Percentiles rank a stretch among this genome's conserved stretches.
Evolutionary conservation across 2,329 filamentous ascomycete species (phyloP).

Genomic region (Alternaria viburni): DNA sequence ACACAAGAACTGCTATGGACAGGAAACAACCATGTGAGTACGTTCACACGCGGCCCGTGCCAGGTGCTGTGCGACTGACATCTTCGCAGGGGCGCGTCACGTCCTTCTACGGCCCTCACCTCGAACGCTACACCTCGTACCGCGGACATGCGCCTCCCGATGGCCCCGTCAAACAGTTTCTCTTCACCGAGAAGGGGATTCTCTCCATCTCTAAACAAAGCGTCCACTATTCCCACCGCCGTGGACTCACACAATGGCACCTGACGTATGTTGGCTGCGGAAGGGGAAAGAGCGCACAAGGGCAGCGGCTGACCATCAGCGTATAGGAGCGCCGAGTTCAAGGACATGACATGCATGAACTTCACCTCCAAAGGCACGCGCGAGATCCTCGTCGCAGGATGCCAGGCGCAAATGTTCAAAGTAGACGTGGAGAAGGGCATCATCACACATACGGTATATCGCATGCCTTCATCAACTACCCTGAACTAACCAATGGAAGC

Average conservation of each 20-base stretch:
- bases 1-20: slow-evolving; percentile 90
- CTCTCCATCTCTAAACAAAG: slow-evolving; percentile 82
- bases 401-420: slow-evolving; percentile 84
- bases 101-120: slow-evolving; percentile 84
- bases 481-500: slow-evolving; percentile 50
- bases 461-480: background rate
- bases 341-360: slow-evolving; percentile 90
- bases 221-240: slow-evolving; percentile 85
- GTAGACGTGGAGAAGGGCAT: slow-evolving; percentile 66
- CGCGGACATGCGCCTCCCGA: slow-evolving; percentile 76
- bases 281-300: background rate
- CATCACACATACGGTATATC: slow-evolving; percentile 50
- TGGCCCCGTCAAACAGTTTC: slow-evolving; percentile 81
- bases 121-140: slow-evolving; percentile 90
- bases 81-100: slow-evolving; percentile 77
- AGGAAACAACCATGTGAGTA: slow-evolving; percentile 83
- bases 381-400: slow-evolving; percentile 85
- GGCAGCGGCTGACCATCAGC: slow-evolving; percentile 23
- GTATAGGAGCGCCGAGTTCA: slow-evolving; percentile 74
- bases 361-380: slow-evolving; percentile 85
- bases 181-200: slow-evolving; percentile 90
- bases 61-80: slow-evolving; percentile 13
- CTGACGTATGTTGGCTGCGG: slow-evolving; percentile 63
- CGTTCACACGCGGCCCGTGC: slow-evolving; percentile 6
- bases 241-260: slow-evolving; percentile 88